phyloP scores from a whole-genome alignment of 257 asterid genomes.

The Primulina eburnea region DNA sequence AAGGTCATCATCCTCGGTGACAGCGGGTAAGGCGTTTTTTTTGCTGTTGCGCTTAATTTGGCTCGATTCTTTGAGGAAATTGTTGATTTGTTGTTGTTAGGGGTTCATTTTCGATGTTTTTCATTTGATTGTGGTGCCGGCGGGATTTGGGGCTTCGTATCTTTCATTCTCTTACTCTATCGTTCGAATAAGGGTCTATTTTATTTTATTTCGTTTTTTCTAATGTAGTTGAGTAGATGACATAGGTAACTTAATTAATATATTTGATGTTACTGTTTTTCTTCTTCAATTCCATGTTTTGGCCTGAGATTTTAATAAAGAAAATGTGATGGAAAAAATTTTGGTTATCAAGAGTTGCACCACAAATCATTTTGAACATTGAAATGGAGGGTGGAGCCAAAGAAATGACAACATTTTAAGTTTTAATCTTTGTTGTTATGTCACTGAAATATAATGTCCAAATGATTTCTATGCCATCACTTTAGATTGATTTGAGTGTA shows the following conservation, averaged over 20 bases:
- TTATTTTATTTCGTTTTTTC: too few species aligned
- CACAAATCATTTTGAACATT: neutral
- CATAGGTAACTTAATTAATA: too few species aligned
- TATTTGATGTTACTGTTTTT: too few species aligned
- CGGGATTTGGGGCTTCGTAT: neutral
- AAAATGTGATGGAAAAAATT: too few species aligned
- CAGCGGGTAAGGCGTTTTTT: constrained; percentile 42
- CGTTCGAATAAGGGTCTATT: neutral
- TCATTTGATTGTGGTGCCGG: constrained; percentile 1
- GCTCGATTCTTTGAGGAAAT: neutral
- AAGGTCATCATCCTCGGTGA: constrained; percentile 71
- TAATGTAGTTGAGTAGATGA: neutral
- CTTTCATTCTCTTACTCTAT: neutral
- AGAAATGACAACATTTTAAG: too few species aligned
- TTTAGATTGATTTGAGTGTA: constrained; percentile 14
- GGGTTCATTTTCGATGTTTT: constrained; percentile 8
- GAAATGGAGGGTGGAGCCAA: neutral
- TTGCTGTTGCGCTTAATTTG: neutral
- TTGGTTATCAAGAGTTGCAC: neutral
- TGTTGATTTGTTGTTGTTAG: neutral
- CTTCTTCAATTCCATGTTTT: too few species aligned
- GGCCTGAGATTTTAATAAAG: too few species aligned
- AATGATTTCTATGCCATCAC: constrained; percentile 10
- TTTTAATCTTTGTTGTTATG: neutral
- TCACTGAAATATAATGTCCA: neutral